phyloP scores from a whole-genome alignment of 768 basidiomycete genomes.

The Amanita subjunquillea region DNA sequence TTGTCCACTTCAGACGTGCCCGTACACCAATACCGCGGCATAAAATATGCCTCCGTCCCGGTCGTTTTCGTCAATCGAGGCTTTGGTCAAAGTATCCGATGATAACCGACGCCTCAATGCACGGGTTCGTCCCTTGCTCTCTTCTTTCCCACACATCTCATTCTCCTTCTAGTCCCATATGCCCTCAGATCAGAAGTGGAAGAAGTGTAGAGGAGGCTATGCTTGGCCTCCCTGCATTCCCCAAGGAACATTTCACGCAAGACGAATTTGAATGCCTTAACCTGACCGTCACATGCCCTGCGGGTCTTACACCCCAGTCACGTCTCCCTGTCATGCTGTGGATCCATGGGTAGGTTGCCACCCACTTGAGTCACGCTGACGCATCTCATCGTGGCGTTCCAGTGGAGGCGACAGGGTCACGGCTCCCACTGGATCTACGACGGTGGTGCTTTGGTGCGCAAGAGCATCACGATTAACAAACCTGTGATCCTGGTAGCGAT shows the following conservation, averaged over 20 bases:
- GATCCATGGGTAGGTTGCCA: conserved; percentile 64
- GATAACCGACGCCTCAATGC: conserved; percentile 49
- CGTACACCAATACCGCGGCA: conserved; percentile 66
- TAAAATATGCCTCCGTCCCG: conserved; percentile 67
- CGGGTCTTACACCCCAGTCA: conserved; percentile 39
- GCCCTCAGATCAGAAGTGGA: conserved; percentile 45
- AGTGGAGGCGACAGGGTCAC: conserved; percentile 68
- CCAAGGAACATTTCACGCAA: conserved; percentile 44
- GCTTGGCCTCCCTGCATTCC: conserved; percentile 46
- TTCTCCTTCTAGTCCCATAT: conserved; percentile 46
- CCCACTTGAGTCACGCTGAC: conserved; percentile 4
- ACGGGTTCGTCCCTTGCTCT: conserved; percentile 40
- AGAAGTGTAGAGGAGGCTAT: conserved; percentile 48
- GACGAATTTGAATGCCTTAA: conserved; percentile 78
- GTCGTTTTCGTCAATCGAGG: conserved; percentile 66
- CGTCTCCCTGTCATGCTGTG: conserved; percentile 72
- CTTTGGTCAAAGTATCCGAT: conserved; percentile 48
- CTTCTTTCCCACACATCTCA: conserved; percentile 1
- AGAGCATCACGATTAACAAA: conserved; percentile 50
- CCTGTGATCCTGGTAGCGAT: conserved; percentile 65
- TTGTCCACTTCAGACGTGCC: conserved; percentile 43
- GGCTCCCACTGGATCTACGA: conserved; percentile 76
- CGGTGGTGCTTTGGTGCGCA: conserved; percentile 59
- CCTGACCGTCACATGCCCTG: conserved; percentile 71
- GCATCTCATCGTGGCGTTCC: conserved; percentile 7